Percentiles rank a stretch among this genome's conserved stretches.
These are phyloP conservation scores for Platanus orientalis DNA, from an alignment of 164 flowering plant genomes.

Conservation along the genomic window DNA sequence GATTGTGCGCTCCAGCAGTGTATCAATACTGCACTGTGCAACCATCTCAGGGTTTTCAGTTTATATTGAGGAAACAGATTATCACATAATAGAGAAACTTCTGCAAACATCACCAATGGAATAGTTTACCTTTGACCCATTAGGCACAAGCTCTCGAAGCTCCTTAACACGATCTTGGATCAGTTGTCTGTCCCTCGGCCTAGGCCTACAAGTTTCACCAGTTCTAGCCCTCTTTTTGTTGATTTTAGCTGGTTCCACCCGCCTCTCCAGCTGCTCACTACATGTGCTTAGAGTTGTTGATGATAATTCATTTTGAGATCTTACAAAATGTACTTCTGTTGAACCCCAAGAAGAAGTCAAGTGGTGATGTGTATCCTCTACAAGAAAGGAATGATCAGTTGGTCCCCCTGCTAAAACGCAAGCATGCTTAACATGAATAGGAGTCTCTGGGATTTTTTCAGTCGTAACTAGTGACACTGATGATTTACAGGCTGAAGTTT, in stretches of 20 bases:
- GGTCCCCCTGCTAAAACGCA: slow-evolving; percentile 32
- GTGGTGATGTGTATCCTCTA: slow-evolving; percentile 25
- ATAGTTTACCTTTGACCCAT: slow-evolving; percentile 68
- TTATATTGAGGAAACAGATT: not conserved
- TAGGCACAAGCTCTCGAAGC: slow-evolving; percentile 76
- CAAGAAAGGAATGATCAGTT: slow-evolving; percentile 24
- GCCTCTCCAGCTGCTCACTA: slow-evolving; percentile 44
- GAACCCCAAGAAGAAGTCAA: slow-evolving; percentile 34
- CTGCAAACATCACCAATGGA: not conserved
- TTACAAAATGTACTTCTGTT: slow-evolving; percentile 20
- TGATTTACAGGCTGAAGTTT: slow-evolving; percentile 32
- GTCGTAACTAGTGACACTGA: slow-evolving; percentile 40
- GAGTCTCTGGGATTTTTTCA: slow-evolving; percentile 35
- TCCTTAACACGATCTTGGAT: slow-evolving; percentile 90
- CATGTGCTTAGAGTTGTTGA: slow-evolving; percentile 43
- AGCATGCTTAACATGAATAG: slow-evolving; percentile 22
- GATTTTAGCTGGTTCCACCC: slow-evolving; percentile 38
- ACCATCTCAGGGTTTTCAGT: slow-evolving; percentile 18
- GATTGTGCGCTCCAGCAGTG: slow-evolving; percentile 77
- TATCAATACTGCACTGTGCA: slow-evolving; percentile 81
- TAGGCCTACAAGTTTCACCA: slow-evolving; percentile 67
- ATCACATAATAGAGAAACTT: not conserved
- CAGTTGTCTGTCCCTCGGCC: slow-evolving; percentile 83
- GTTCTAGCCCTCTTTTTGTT: slow-evolving; percentile 67
- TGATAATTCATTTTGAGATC: slow-evolving; percentile 41